Base-by-base conservation (phyloP, 2,329 filamentous ascomycete species). In the Stemphylium beticola region DNA sequence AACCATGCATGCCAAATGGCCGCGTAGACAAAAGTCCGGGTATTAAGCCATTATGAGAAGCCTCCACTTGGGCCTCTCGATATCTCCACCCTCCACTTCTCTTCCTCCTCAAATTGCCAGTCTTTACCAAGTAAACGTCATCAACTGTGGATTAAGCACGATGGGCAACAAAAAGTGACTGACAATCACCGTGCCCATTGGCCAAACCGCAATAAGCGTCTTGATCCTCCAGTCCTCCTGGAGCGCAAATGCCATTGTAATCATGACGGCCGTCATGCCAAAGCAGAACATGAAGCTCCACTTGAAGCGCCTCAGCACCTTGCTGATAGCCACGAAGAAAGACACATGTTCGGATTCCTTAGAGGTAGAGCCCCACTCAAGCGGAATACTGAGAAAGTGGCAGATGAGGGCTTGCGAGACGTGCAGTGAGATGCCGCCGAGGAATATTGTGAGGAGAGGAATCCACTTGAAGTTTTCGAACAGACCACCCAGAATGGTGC, bases 331-430 rank as follows among this genome's bases (percentile, higher is more conserved):
- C 56, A 91, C 89, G 77, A 93, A 93, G 77, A 96, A 96, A 75
- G 91, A 90, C 22, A 89, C 88, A 68, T 89, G 87, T 66, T 92
- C 88, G 44, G 85, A 85, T 78, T 96, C 92, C 77, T 96, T 96
- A 36, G 87, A 84, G 0, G 92, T 96, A 1, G 91, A 87, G 45
- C 91, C 91, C 91, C 91, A 95, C 3, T 85, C 85, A 88, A 95
- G 93, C 76, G 95, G 84, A 70, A 93, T 86, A 77, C 90, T 86
- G 72, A 95, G 90, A 85, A 95, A 91, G 79, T 96, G 92, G 4
- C 87, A 83, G 40, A 95, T 77, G 31, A 96, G 80, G 1, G 91
- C 91, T 73, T 93, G 88, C 26, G 86, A 90, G 43, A 96, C 85
- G 77, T 96, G 91, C 32, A 96, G 83, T 1, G 87, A 90, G 44